Evolutionary conservation across 1,284 basidiomycete species (phyloP), one percentile per base, ranked within the genome.

Genomic region (Rhodotorula sp.): DNA sequence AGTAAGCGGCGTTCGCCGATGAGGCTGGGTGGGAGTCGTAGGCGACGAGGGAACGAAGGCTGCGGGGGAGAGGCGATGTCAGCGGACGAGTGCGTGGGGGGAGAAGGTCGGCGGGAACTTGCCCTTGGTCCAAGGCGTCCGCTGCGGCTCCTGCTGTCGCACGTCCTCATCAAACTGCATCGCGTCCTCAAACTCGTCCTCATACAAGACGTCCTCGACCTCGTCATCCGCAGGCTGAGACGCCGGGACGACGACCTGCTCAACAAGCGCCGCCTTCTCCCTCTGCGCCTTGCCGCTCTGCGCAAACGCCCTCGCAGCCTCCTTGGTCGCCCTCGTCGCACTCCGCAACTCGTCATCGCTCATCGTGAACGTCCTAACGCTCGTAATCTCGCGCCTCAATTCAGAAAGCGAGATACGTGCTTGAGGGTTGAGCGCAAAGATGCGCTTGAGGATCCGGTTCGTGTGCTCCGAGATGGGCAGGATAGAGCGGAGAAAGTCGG

Each of bases 361-460:
- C 83, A 88, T 86, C 74, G 87, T 90, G 82, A 93, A 91, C 4
- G 84, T 86, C 47, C 85, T 83, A 48, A 91, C 82, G 3, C 80
- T 79, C 44, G 85, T 72, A 70, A 93, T 84, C 71, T 84, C 84
- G 57, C 80, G 75, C 32, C 88, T 84, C 2, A 94, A 83, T 39
- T 89, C 84, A 9, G 82, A 80, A 64, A 94, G 82, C n/a, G 84
- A 82, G 64, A 48, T 83, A 62, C 59, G 87, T 83, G 75, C 87
- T 36, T 62, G 64, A 27, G 78, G 79, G 63, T 79, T 77, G 57
- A 78, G 73, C 3, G 76, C 71, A 55, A 90, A 87, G 67, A 89
- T 86, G 60, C 79, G 77, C 65, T 79, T 79, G 74, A 90, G 81
- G 68, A 91, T 81, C 0, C 78, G 76, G 73, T 86, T 86, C 57